Conservation (phyloP, 2,329 filamentous ascomycete genomes). For the Penicillium expansum region DNA sequence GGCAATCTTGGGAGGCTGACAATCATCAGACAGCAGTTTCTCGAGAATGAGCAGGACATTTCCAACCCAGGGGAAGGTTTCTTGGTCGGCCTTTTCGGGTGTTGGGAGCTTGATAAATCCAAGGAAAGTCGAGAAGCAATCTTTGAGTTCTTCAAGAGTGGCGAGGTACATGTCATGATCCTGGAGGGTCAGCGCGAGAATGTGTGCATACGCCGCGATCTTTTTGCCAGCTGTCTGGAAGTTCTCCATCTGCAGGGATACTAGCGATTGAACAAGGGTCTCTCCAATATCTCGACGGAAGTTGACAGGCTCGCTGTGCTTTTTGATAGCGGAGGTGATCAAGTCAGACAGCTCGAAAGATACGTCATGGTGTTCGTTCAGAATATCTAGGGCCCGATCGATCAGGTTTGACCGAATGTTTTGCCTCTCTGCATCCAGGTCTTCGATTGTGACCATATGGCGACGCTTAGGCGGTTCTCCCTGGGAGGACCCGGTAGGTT, state of each 20-base stretch:
- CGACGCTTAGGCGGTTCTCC: slow-evolving; percentile 24
- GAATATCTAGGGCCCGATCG: slow-evolving; percentile 83
- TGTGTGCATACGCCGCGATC: slow-evolving; percentile 86
- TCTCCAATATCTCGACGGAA: slow-evolving; percentile 72
- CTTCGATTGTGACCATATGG: slow-evolving; percentile 62
- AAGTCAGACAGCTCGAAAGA: slow-evolving; percentile 90
- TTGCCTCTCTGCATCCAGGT: slow-evolving; percentile 72
- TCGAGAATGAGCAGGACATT: slow-evolving; percentile 89
- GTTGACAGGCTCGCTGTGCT: slow-evolving; percentile 57
- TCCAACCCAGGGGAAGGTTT: slow-evolving; percentile 87
- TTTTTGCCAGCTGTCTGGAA: slow-evolving; percentile 60
- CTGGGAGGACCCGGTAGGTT: slow-evolving; percentile 21
- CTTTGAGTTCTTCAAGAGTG: slow-evolving; percentile 70
- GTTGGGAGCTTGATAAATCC: slow-evolving; percentile 68
- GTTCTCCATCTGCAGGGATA: slow-evolving; percentile 62
- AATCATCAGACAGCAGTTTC: slow-evolving; percentile 83
- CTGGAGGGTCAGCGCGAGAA: slow-evolving; percentile 83
- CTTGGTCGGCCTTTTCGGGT: slow-evolving; percentile 65
- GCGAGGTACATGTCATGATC: slow-evolving; percentile 76
- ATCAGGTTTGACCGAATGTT: slow-evolving; percentile 75
- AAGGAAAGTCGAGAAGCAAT: slow-evolving; percentile 72
- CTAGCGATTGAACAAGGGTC: slow-evolving; percentile 78
- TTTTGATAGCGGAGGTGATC: slow-evolving; percentile 68
- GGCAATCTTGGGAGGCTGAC: slow-evolving; percentile 69
- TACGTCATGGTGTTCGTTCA: slow-evolving; percentile 80